Evolutionary conservation across 306 rosid species (phyloP).

Genomic region (Hylodesmum podocarpum): DNA sequence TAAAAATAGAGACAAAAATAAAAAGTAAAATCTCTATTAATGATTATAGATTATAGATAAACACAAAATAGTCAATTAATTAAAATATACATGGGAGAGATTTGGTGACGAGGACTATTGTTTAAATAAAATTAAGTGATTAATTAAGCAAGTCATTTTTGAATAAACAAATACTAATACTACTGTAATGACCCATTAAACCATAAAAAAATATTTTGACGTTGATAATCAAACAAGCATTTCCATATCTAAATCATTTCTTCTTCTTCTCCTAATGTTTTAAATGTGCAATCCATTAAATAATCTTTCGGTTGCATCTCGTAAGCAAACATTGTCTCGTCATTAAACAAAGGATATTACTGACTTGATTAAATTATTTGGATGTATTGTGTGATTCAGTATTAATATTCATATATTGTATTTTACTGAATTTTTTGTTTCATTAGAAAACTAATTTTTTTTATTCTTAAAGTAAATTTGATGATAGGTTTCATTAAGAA

Average conservation of each 20-base stretch:
- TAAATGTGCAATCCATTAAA: conserved; percentile 16
- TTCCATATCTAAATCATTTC: not conserved
- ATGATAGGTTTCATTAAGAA: not conserved
- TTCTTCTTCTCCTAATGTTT: not conserved
- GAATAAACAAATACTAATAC: not conserved
- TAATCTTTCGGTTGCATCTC: not conserved
- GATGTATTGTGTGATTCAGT: conserved; percentile 3
- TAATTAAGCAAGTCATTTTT: conserved; percentile 10
- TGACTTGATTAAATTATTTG: conserved; percentile 9
- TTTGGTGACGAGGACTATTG: not conserved
- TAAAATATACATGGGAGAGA: not conserved
- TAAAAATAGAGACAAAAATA: too few relatives aligned
- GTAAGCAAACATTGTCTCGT: not conserved
- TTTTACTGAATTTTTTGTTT: not conserved
- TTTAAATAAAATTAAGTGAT: not conserved
- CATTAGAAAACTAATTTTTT: not conserved
- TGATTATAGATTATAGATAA: too few relatives aligned
- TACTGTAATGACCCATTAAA: not conserved
- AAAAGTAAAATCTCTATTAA: too few relatives aligned
- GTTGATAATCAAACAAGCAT: not conserved
- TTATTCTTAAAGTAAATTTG: not conserved
- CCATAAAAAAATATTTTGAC: not conserved
- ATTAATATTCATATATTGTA: not conserved
- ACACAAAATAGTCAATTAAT: not conserved
- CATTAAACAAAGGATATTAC: conserved; percentile 20